Base-by-base conservation (phyloP, 1,284 basidiomycete genomes). In the Ustilago tritici region DNA sequence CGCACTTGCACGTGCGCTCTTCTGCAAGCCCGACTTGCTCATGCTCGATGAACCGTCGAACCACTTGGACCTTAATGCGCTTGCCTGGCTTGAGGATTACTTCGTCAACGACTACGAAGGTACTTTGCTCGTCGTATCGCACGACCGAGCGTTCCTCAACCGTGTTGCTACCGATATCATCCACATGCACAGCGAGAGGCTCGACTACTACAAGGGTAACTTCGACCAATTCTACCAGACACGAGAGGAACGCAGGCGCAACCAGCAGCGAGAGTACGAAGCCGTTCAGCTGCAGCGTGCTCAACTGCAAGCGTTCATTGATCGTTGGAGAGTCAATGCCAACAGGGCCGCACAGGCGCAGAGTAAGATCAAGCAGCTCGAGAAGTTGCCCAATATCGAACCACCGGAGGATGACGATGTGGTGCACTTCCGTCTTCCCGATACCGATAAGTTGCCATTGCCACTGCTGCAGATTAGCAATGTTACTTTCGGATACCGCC, bases 211-310 rank as follows among this genome's bases (percentile, higher is more conserved):
- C 90, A 96, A 92, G 81, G 97, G 95, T 80, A 98, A 99, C 88
- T 99, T 99, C 87, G 92, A 93, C 1, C 95, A 98, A 85, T 99
- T 99, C 90, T 98, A 99, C 87, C 95, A 96, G 4, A 99, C 97
- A 31, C 96, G 98, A 87, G 93, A 93, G 11, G 97, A 99, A 85
- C 92, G 97, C 35, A 92, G 95, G 72, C 91, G 92, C 74, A 95
- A 96, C 84, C 89, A 97, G 86, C 91, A 91, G 76, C 95, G 95
- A 87, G 84, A 85, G 67, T 85, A 86, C 75, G 96, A 99, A 61
- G 90, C 95, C 0, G 95, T 98, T 87, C 91, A 97, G 90, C 91
- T 93, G 36, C 98, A 99, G 87, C 91, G 97, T 67, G 93, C 93
- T 82, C 94, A 97, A 88, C 87, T 99, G 60, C 97, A 98, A 85